Evolutionary conservation across 192 early-diverging fungal species (phyloP).

Genomic region (Gamsiella multidivaricata): DNA sequence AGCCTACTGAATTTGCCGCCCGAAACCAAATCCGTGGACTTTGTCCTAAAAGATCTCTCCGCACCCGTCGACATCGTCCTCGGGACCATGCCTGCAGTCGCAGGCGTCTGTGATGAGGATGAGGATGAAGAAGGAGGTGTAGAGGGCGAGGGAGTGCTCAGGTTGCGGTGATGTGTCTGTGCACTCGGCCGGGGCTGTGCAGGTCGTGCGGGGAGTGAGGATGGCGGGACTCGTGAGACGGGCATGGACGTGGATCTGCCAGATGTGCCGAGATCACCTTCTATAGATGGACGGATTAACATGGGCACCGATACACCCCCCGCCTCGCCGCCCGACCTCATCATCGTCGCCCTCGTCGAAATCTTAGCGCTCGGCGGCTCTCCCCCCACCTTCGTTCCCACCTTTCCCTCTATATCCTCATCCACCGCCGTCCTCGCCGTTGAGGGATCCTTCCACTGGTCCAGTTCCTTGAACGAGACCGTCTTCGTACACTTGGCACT

Average conservation of each 20-base stretch:
- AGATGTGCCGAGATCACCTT: too few species aligned
- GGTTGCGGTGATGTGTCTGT: constrained; percentile 13
- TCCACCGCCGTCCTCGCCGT: too few species aligned
- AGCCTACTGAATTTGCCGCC: constrained; percentile 17
- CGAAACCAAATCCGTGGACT: too few species aligned
- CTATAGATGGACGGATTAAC: too few species aligned
- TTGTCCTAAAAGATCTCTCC: too few species aligned
- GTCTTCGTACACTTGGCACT: constrained; percentile 25
- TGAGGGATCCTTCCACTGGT: constrained; percentile 2
- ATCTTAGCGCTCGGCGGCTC: too few species aligned
- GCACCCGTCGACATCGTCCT: neutral
- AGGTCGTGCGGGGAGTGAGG: neutral
- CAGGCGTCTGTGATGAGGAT: neutral
- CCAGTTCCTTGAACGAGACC: constrained; percentile 39
- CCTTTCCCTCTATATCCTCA: too few species aligned
- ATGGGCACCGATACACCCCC: too few species aligned
- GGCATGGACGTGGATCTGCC: too few species aligned
- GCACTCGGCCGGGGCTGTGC: neutral
- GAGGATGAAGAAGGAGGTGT: neutral
- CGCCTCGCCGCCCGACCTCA: too few species aligned
- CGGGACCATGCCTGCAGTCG: neutral
- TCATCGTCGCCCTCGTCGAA: too few species aligned
- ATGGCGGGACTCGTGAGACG: neutral
- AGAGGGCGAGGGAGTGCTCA: constrained; percentile 11
- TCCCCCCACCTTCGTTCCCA: too few species aligned